phyloP scores from a whole-genome alignment of 2,329 filamentous ascomycete species.

The Pezizomycotina sp. region DNA sequence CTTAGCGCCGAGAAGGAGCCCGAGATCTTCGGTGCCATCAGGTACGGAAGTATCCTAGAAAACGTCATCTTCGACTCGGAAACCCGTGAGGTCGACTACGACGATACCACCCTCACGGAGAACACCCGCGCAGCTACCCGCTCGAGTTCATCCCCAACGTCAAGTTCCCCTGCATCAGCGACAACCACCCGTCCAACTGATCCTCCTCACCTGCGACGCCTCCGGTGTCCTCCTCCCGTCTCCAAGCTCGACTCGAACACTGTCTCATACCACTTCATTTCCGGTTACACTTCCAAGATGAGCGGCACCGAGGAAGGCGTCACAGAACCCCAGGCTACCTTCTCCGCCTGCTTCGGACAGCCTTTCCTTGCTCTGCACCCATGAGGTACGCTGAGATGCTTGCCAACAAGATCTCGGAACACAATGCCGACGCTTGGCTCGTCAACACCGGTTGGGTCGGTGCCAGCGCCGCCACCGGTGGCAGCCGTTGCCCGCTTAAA shows the following conservation, averaged over 20 bases:
- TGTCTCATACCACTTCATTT: constrained; percentile 99
- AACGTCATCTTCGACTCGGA: constrained; percentile 94
- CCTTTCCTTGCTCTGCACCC: constrained; percentile 97
- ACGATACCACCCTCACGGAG: constrained; percentile 85
- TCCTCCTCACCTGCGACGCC: constrained; percentile 93
- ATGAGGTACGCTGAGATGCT: constrained; percentile 99
- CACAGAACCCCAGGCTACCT: constrained; percentile 92
- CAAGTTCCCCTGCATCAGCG: constrained; percentile 88
- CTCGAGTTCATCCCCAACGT: constrained; percentile 99
- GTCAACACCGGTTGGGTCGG: constrained; percentile 98
- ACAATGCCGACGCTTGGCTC: constrained; percentile 94
- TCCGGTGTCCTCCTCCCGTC: constrained; percentile 91
- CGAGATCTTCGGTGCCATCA: constrained; percentile 91
- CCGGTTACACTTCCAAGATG: constrained; percentile 99
- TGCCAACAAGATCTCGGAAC: constrained; percentile 87
- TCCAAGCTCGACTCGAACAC: constrained; percentile 84
- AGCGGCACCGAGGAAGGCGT: constrained; percentile 95
- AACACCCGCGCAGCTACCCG: constrained; percentile 94
- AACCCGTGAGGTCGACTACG: constrained; percentile 84
- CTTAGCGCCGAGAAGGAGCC: constrained; percentile 97
- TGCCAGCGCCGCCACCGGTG: constrained; percentile 74
- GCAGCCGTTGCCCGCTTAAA: constrained; percentile 93
- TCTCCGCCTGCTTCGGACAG: constrained; percentile 98
- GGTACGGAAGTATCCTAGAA: constrained; percentile 91
- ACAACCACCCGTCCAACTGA: constrained; percentile 84